These are phyloP conservation scores for Curvularia spicifera DNA, from an alignment of 2,329 filamentous ascomycete genomes.

Conservation along the genomic window DNA sequence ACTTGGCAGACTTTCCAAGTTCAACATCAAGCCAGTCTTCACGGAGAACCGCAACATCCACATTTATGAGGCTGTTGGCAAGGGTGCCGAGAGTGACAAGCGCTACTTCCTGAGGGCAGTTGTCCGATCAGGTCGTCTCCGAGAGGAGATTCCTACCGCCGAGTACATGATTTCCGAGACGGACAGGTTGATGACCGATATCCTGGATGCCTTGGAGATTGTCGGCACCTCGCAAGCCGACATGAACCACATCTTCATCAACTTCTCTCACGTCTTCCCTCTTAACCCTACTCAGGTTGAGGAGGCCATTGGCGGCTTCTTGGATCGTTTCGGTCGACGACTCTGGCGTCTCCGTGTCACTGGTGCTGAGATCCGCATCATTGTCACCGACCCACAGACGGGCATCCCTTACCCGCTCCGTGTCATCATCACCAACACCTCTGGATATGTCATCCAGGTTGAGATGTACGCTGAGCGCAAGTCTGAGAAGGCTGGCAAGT, in stretches of 20 bases:
- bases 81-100: constrained; percentile 94
- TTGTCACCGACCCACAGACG: constrained; percentile 88
- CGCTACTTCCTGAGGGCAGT: constrained; percentile 98
- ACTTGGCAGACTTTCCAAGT: constrained; percentile 90
- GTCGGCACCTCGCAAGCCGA: constrained; percentile 99
- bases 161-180: constrained; percentile 98
- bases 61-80: constrained; percentile 96
- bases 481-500: constrained; percentile 91
- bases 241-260: constrained; percentile 99
- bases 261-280: constrained; percentile 97
- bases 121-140: constrained; percentile 89
- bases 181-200: constrained; percentile 95
- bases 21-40: constrained; percentile 97
- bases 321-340: constrained; percentile 93
- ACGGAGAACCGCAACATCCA: constrained; percentile 99
- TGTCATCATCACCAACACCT: constrained; percentile 97
- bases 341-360: constrained; percentile 96
- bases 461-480: constrained; percentile 98
- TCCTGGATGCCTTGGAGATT: constrained; percentile 95
- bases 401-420: constrained; percentile 89
- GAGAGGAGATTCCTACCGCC: constrained; percentile 97
- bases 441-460: constrained; percentile 95
- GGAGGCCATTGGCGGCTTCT: constrained; percentile 89
- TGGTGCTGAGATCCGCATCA: constrained; percentile 96
- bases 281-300: constrained; percentile 89